Evolutionary conservation across 2,329 filamentous ascomycete species (phyloP), one percentile per base, ranked within the genome.

Genomic region (Huntiella decipiens): DNA sequence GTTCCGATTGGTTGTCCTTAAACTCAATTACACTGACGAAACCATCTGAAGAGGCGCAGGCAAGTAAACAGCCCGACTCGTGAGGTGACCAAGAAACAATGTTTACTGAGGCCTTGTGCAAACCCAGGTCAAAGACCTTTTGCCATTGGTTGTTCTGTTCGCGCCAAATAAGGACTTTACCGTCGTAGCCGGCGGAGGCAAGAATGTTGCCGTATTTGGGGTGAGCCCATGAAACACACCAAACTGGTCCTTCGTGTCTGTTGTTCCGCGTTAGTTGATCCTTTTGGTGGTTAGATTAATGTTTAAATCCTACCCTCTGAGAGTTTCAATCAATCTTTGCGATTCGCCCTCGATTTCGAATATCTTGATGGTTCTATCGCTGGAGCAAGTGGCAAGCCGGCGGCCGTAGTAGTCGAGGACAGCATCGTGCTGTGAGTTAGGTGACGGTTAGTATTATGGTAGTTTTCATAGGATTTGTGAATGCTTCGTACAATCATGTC

Each of bases 141-240:
- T 86, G 81, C 81, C 81, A 86, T 56, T 74, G 67, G 54, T 69
- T 73, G 55, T 64, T 68, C 61, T 87, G 80, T 65, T 98, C 91
- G 61, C 87, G 85, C 86, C 88, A 98, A 70, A 98, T 93, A 62
- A 96, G 78, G 53, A 98, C 88, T 64, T 94, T 94, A 63, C 88
- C 91, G 63, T 98, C 91, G 67, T 95, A 98, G 53, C 83, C 85
- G 44, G 86, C 84, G 51, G 85, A 93, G 47, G 91, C 91, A 51
- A 98, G 79, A 59, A 98, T 95, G 61, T 88, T 95, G 66, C 91
- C 91, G 63, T 92, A 96, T 62, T 98, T 96, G 52, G 91, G 91
- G 60, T 98, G 91, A 42, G 88, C 87, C 91, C 91, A 98, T 56
- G 87, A 82, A 49, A 96, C 84, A 61, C 84, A 93, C 91, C 91